A percentile compares a stretch with the other conserved stretches of the same genome.
Evolutionary conservation across 2,329 filamentous ascomycete genomes (phyloP).

Genomic region (Penicillium occitanis): DNA sequence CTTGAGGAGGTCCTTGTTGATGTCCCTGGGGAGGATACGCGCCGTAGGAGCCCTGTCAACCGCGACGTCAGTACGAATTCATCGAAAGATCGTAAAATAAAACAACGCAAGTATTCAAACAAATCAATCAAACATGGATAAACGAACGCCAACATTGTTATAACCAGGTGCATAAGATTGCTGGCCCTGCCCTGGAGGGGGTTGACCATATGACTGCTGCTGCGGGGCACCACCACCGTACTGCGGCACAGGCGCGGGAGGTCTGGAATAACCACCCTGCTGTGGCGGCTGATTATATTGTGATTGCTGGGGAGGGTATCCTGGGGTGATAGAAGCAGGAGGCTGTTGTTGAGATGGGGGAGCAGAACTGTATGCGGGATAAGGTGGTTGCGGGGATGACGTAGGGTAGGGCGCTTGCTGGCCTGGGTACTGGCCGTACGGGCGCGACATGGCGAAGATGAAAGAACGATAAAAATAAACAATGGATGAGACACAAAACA

Average conservation of each 20-base stretch:
- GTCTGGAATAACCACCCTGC: constrained; percentile 42
- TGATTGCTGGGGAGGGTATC: constrained; percentile 33
- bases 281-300: constrained; percentile 25
- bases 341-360: constrained; percentile 34
- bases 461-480: constrained; percentile 19
- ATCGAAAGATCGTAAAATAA: not conserved
- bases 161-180: constrained; percentile 34
- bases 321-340: constrained; percentile 31
- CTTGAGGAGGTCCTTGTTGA: constrained; percentile 23
- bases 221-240: constrained; percentile 35
- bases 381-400: constrained; percentile 30
- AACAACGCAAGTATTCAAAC: constrained; percentile 1
- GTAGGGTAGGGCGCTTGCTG: constrained; percentile 42
- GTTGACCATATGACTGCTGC: constrained; percentile 33
- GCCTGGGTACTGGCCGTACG: constrained; percentile 39
- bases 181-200: constrained; percentile 23
- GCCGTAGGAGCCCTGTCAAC: constrained; percentile 13
- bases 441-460: constrained; percentile 34
- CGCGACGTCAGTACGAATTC: not conserved
- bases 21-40: constrained; percentile 33
- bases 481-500: not conserved
- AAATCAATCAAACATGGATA: not conserved
- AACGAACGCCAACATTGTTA: constrained; percentile 27
- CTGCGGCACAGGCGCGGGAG: constrained; percentile 43
- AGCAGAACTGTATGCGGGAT: constrained; percentile 36